These are phyloP conservation scores for Isoetes taiwanensis DNA, from an alignment of 75 land plant species.

Conservation along the genomic window DNA sequence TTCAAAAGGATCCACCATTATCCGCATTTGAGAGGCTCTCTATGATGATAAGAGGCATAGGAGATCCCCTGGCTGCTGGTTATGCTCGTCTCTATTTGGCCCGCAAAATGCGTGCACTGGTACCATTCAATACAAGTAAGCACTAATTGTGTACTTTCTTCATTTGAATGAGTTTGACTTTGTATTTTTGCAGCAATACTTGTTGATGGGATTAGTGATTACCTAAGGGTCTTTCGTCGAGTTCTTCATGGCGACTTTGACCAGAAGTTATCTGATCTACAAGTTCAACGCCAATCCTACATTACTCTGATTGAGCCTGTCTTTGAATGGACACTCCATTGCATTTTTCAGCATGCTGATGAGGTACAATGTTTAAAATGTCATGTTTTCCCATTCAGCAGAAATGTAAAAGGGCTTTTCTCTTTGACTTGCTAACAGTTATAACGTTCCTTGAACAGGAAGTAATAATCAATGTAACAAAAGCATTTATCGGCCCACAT, in stretches of 20 bases:
- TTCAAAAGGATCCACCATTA: constrained; percentile 34
- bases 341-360: constrained; percentile 37
- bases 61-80: constrained; percentile 68
- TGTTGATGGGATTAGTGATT: constrained; percentile 39
- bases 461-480: constrained; percentile 18
- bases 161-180: background rate
- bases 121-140: constrained; percentile 38
- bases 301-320: constrained; percentile 49
- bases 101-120: constrained; percentile 36
- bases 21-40: constrained; percentile 37
- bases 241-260: constrained; percentile 23
- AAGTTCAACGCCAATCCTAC: constrained; percentile 24
- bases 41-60: constrained; percentile 69
- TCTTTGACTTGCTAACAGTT: too few species aligned
- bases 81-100: constrained; percentile 69
- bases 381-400: too few species aligned
- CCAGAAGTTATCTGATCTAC: constrained; percentile 1
- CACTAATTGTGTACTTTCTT: background rate
- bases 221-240: constrained; percentile 19
- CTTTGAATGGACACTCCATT: constrained; percentile 59
- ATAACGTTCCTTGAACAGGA: constrained; percentile 12
- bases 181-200: constrained; percentile 31
- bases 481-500: constrained; percentile 39
- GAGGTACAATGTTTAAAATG: too few species aligned
- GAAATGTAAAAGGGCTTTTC: too few species aligned